Percentiles rank a stretch among this genome's conserved stretches.
Evolutionary conservation across 257 asterid species (phyloP).

Genomic region (Petrea volubilis): DNA sequence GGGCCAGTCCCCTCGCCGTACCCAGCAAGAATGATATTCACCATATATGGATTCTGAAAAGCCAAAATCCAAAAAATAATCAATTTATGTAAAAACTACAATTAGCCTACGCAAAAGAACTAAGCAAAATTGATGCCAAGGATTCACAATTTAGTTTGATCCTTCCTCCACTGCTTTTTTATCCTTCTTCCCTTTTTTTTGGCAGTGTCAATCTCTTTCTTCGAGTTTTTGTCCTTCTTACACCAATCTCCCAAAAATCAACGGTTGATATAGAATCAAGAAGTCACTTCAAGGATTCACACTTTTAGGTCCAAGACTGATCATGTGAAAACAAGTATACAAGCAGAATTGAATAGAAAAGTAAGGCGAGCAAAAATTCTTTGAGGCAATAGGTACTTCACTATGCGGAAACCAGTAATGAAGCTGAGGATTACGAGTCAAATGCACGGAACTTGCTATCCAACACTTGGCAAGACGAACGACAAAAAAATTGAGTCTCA

Average conservation of each 20-base stretch:
- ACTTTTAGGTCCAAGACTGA: not conserved
- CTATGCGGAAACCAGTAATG: too few relatives aligned
- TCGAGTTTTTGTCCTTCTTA: too few relatives aligned
- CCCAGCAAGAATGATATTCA: conserved; percentile 87
- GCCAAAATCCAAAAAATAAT: not conserved
- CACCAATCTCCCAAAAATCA: not conserved
- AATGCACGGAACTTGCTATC: not conserved
- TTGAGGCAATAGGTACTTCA: not conserved
- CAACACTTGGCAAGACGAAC: too few relatives aligned
- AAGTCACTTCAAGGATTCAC: not conserved
- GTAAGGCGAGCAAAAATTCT: not conserved
- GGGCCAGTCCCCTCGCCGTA: conserved; percentile 91
- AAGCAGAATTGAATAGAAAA: not conserved
- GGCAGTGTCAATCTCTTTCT: too few relatives aligned
- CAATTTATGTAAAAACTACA: not conserved
- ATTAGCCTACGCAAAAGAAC: too few relatives aligned
- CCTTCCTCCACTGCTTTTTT: not conserved
- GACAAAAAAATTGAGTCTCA: too few relatives aligned
- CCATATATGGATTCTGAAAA: conserved; percentile 78
- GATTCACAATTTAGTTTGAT: not conserved
- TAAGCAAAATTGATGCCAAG: not conserved
- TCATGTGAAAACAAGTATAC: not conserved
- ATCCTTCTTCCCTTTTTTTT: too few relatives aligned
- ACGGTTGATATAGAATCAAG: not conserved
- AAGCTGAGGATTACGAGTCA: not conserved